Base-by-base conservation (phyloP, 352 stramenopile species). In the Globisporangium alternatum region DNA sequence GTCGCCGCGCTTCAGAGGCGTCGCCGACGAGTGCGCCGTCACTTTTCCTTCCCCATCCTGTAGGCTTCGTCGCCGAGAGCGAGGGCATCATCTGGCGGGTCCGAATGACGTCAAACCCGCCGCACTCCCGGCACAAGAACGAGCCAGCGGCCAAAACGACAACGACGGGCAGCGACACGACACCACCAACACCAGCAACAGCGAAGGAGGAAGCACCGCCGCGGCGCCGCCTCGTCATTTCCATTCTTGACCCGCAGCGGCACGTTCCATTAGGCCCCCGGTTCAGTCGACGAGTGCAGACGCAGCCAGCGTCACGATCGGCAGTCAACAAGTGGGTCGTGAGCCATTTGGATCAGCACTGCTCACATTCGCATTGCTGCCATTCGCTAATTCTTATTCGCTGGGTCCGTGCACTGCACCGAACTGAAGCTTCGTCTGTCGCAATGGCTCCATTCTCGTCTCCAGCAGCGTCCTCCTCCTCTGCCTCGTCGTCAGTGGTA, bases 31-130 rank as follows among this genome's bases (percentile, higher is more conserved):
- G 28, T 12, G 15, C 17, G 17, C 51, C 30, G 51, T 60, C 55
- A 48, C 30, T 31, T 17, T 17, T 33, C 33, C 33, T 31, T 15
- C 31, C 52, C 52, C 31, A 58, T 57, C 52, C 31, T 30, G 19
- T n/a, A 52, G 45, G n/a, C 31, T 12, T 22, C 19, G 52, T 44
- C 30, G 30, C 30, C 30, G 9, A 41, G 9, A 41, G 35, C 1
- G 35, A 25, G 31, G 33, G 58, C 58, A 64, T 64, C 58, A 64
- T 64, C 58, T 49, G 45, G 33, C 21, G n/a, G 13, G 28, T 37
- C 49, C 47, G 17, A 64, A 64, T 64, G 58, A 64, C 58, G 47
- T 64, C 58, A 64, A 64, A 57, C 45, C 47, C 43, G 15, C 33
- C 21, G 54, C n/a, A 43, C n/a, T 41, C 30, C 30, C 41, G 41